phyloP scores from a whole-genome alignment of 371 early-diverging fungal species.

The Apophysomyces elegans region DNA sequence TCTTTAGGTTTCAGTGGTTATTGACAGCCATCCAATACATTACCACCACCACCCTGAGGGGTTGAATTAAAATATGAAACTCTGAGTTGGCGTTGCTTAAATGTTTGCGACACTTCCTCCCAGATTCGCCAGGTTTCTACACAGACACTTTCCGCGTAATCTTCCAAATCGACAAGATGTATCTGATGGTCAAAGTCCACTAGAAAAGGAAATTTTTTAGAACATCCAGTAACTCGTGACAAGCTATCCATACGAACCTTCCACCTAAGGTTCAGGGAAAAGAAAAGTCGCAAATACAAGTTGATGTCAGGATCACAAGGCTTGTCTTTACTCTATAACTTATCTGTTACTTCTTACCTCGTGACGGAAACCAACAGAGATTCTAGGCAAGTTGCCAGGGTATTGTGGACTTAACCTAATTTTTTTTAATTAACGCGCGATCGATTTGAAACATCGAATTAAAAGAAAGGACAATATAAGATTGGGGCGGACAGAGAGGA shows the following conservation, averaged over 20 bases:
- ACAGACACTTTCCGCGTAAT: slow-evolving; percentile 64
- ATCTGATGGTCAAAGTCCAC: slow-evolving; percentile 73
- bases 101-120: slow-evolving; percentile 48
- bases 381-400: slow-evolving; percentile 54
- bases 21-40: not conserved
- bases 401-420: slow-evolving; percentile 66
- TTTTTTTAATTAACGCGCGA: not conserved
- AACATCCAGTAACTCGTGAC: slow-evolving; percentile 30
- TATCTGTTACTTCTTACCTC: slow-evolving; percentile 41
- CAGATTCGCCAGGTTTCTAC: slow-evolving; percentile 66
- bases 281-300: too few relatives aligned
- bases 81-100: slow-evolving; percentile 55
- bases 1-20: not conserved
- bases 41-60: slow-evolving; percentile 87
- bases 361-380: slow-evolving; percentile 17
- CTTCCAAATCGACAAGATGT: slow-evolving; percentile 58
- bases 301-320: too few relatives aligned
- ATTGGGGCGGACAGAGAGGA: not conserved
- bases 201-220: slow-evolving; percentile 22
- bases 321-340: too few relatives aligned
- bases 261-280: slow-evolving; percentile 33
- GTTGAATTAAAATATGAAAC: slow-evolving; percentile 86
- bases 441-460: slow-evolving; percentile 1
- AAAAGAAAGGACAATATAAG: slow-evolving; percentile 1
- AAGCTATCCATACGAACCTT: slow-evolving; percentile 38